phyloP scores from a whole-genome alignment of 345 rosid genomes.

The Moricandia moricandioides region DNA sequence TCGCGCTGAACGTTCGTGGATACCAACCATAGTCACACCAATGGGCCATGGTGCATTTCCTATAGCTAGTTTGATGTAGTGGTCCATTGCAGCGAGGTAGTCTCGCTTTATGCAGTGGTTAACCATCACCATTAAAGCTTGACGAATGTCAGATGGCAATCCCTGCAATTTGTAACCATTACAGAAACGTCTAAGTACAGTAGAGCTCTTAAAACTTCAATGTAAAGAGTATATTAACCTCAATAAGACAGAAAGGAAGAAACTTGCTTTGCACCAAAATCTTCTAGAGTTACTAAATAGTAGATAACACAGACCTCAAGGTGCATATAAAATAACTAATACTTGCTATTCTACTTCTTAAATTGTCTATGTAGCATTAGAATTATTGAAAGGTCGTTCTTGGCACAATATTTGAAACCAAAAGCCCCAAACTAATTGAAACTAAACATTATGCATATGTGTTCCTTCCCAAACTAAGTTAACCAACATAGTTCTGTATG shows the following conservation, averaged over 20 bases:
- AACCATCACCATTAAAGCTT: conserved; percentile 72
- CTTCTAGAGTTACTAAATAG: neutral
- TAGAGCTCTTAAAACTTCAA: neutral
- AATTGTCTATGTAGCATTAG: too few relatives aligned
- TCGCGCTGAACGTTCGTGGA: conserved; percentile 96
- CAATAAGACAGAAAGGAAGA: neutral
- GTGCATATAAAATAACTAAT: neutral
- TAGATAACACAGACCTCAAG: neutral
- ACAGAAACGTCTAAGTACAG: neutral
- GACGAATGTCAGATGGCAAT: conserved; percentile 80
- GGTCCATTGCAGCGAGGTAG: conserved; percentile 96
- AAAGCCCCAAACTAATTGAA: neutral
- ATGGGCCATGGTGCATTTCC: conserved; percentile 99
- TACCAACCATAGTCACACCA: conserved; percentile 99
- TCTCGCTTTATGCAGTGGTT: conserved; percentile 78
- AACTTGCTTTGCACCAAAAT: neutral
- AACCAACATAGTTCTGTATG: too few relatives aligned
- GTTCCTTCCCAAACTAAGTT: neutral
- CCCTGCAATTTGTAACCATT: conserved; percentile 40
- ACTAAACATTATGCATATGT: neutral
- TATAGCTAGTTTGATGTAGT: conserved; percentile 81
- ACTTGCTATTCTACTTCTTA: neutral
- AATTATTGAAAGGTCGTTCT: too few relatives aligned
- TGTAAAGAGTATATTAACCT: neutral
- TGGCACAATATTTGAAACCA: conserved; percentile 9